Conservation (phyloP, 257 asterid species). For the Solanum lycopersicoides region DNA sequence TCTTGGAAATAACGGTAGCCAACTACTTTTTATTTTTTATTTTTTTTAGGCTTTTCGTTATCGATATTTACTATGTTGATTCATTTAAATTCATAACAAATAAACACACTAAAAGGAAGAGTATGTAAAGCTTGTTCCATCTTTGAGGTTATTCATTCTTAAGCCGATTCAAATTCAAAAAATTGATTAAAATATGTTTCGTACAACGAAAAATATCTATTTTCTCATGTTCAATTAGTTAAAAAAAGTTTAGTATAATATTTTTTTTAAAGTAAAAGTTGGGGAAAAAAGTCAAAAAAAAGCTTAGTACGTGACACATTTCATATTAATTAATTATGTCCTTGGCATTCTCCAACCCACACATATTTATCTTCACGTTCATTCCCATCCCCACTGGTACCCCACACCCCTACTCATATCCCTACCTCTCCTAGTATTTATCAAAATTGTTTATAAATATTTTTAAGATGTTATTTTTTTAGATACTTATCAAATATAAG, state of each 20-base stretch:
- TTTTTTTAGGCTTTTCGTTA: not conserved
- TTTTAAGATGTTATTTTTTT: no score
- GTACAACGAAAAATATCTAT: not conserved
- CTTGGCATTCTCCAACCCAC: not conserved
- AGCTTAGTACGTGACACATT: not conserved
- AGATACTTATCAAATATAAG: no score
- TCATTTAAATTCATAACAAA: not conserved
- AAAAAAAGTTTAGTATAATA: no score
- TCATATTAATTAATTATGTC: not conserved
- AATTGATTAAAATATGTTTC: not conserved
- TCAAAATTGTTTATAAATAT: no score
- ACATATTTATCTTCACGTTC: not conserved
- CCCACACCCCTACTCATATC: not conserved
- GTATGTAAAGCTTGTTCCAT: not conserved
- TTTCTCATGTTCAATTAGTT: no score
- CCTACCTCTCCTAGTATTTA: not conserved
- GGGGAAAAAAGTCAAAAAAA: no score
- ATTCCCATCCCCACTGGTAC: not conserved
- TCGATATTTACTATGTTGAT: accelerated
- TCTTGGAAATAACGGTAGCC: not conserved
- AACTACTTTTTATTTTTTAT: not conserved
- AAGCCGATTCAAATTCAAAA: not conserved
- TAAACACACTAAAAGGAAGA: not conserved
- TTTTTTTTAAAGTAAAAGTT: no score
- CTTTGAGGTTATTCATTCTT: not conserved